Evolutionary conservation across 305 asterid genomes (phyloP), one percentile per base, ranked within the genome.

Genomic region (Ilex paraguariensis): DNA sequence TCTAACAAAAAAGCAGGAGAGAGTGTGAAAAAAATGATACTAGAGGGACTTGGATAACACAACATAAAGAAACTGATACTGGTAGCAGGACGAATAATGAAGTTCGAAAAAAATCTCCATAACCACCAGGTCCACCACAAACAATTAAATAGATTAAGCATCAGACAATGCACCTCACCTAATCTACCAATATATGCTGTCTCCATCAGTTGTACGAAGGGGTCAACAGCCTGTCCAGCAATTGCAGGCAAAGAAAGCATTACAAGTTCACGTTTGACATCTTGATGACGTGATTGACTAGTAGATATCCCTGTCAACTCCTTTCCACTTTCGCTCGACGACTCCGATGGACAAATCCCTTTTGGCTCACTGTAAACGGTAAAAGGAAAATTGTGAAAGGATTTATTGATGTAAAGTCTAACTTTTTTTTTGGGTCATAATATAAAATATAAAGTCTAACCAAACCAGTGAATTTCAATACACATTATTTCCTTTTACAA

Each of bases 141-240:
- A 36, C 42, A 36, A 8, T 8, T 36, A 36, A 5, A 36, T 36
- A 5, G 42, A 36, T 36, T 36, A 36, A 36, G 9, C 54, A 59
- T 7, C 39, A 30, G 65, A 56, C 44, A 10, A 66, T 76, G 69
- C 63, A 68, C 56, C 77, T 75, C 84, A 92, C 98, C 97, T 78
- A 87, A 56, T 56, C 77, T 92, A 56, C 98, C 98, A 71, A 89
- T 78, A 67, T 71, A 92, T 60, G 97, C 97, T 63, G 95, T 91
- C 83, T 89, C 98, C 97, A 91, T 82, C 64, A 89, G 75, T 69
- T 77, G 93, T 59, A 73, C 82, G 68, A 89, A 70, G 17, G 98
- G 98, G 56, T 91, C 98, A 63, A 91, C 83, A 28, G 86, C 90
- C 81, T 87, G 97, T 63, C 98, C 98, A 62, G 92, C 91, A 73